Evolutionary conservation across 139 green algal species (phyloP).

Genomic region (Picochlorum sp.): DNA sequence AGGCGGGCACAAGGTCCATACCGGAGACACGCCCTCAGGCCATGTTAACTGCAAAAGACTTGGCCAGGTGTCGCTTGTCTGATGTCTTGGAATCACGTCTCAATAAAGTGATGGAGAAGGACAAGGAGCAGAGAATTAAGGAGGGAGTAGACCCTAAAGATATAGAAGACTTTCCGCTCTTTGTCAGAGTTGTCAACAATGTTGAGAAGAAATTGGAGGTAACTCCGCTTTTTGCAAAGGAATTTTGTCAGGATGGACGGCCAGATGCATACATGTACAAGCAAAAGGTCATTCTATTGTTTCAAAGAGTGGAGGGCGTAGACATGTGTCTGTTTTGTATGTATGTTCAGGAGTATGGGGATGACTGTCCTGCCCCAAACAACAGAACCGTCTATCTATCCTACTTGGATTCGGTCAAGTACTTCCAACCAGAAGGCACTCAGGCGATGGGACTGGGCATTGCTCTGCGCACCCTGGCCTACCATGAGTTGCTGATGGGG

Average conservation of each 20-base stretch:
- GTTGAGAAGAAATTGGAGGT: constrained; percentile 83
- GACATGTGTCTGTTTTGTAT: constrained; percentile 93
- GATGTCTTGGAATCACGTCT: constrained; percentile 48
- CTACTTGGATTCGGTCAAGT: constrained; percentile 97
- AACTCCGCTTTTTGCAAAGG: constrained; percentile 67
- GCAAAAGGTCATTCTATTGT: constrained; percentile 91
- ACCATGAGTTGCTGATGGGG: constrained; percentile 91
- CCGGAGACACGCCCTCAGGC: constrained; percentile 64
- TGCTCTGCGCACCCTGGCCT: constrained; percentile 89
- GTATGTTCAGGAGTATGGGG: constrained; percentile 95
- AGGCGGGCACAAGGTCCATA: constrained; percentile 33
- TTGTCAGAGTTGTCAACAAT: constrained; percentile 93
- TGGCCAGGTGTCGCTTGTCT: constrained; percentile 70
- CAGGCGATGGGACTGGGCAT: constrained; percentile 18
- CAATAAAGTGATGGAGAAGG: constrained; percentile 5
- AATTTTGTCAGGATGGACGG: constrained; percentile 62
- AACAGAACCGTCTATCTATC: constrained; percentile 74
- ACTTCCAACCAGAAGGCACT: constrained; percentile 82
- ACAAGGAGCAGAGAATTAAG: constrained; percentile 13
- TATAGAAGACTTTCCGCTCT: constrained; percentile 49
- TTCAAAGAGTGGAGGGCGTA: constrained; percentile 83
- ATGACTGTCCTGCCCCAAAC: constrained; percentile 80
- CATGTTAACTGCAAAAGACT: constrained; percentile 82
- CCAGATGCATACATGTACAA: constrained; percentile 71
- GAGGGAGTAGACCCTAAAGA: constrained; percentile 35